A percentile compares a stretch with the other conserved stretches of the same genome.
Conservation (phyloP, 139 green algal genomes). For the Yamagishiella unicocca region DNA sequence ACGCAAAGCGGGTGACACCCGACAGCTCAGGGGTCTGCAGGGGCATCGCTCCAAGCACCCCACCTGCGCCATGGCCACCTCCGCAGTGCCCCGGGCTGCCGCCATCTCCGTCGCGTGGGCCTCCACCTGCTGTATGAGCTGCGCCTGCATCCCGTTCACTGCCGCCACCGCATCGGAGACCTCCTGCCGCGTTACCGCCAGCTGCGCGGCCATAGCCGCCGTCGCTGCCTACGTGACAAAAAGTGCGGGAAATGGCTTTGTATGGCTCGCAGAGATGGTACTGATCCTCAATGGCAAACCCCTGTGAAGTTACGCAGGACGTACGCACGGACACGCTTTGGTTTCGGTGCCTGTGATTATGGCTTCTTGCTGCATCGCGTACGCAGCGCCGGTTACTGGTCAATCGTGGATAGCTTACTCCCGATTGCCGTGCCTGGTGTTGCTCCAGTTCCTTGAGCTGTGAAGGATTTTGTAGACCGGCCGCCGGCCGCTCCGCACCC, state of each 20-base stretch:
- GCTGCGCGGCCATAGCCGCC: neutral
- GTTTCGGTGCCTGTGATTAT: no score
- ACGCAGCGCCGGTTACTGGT: no score
- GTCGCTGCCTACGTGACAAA: neutral
- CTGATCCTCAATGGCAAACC: no score
- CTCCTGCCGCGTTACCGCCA: neutral
- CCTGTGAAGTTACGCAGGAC: no score
- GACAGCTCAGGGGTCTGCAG: no score
- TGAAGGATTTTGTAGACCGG: neutral
- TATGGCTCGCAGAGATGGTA: no score
- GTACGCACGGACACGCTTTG: no score
- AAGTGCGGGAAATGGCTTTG: no score
- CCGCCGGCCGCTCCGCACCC: neutral
- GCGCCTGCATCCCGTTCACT: neutral
- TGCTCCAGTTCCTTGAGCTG: neutral
- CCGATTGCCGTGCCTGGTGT: slow-evolving; percentile 2
- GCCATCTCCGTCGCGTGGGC: slow-evolving; percentile 14
- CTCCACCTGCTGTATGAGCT: slow-evolving; percentile 13
- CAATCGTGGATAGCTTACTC: no score
- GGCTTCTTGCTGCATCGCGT: no score
- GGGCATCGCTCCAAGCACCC: no score
- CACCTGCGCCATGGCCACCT: neutral
- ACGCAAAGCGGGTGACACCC: no score
- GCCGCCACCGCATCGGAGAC: neutral
- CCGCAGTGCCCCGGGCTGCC: neutral